Conservation (phyloP, 1,139 yeast genomes). For the Nakaseomyces bracarensis region DNA sequence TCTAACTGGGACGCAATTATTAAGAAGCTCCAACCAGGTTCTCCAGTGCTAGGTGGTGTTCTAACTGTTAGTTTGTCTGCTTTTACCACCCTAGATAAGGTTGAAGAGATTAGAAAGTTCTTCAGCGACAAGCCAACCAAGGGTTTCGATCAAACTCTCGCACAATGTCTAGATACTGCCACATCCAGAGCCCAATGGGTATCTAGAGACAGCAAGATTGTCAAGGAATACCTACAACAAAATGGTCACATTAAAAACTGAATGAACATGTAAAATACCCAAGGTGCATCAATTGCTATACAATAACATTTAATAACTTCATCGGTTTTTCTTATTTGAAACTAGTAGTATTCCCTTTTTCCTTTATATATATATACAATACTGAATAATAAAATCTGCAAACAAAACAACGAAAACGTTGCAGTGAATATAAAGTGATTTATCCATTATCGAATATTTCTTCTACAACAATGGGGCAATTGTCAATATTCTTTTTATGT, state of each 20-base stretch:
- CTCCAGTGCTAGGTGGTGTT: conserved; percentile 68
- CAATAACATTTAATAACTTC: neutral
- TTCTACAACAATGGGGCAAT: no score
- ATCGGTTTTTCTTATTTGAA: no score
- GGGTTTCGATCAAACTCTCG: conserved; percentile 67
- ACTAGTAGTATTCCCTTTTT: no score
- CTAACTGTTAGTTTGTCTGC: conserved; percentile 55
- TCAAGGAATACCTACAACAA: conserved; percentile 45
- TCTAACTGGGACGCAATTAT: conserved; percentile 63
- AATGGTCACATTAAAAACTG: conserved; percentile 33
- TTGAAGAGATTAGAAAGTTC: conserved; percentile 49
- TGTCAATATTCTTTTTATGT: no score
- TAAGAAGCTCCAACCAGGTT: conserved; percentile 69
- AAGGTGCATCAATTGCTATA: no score
- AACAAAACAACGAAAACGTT: no score
- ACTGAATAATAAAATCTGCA: no score
- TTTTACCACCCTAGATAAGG: conserved; percentile 54
- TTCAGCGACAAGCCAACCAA: conserved; percentile 54
- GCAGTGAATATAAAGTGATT: no score
- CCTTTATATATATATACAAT: no score
- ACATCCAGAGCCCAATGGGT: conserved; percentile 59
- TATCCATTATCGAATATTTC: no score
- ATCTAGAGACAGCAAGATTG: conserved; percentile 48
- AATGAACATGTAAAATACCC: neutral
- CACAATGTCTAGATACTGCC: conserved; percentile 62